These are phyloP conservation scores for Cystobasidium sp. DNA, from an alignment of 1,284 basidiomycete species.

Conservation along the genomic window DNA sequence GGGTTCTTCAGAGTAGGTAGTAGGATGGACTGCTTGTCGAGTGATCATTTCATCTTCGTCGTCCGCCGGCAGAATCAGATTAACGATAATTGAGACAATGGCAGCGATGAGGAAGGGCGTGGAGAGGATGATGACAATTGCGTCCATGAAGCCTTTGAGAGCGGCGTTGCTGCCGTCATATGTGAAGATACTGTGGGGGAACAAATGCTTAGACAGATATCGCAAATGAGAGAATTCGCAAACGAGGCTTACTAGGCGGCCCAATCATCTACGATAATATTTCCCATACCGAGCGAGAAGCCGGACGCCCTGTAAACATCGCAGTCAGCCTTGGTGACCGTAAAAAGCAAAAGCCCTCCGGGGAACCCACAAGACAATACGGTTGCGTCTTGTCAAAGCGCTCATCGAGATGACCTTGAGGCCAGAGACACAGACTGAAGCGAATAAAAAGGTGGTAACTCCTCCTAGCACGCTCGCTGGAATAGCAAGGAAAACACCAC, in stretches of 20 bases:
- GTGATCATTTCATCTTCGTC: constrained; percentile 2
- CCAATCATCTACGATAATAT: constrained; percentile 60
- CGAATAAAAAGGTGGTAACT: constrained; percentile 69
- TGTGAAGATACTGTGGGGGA: constrained; percentile 58
- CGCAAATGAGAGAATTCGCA: neutral
- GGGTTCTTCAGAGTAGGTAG: neutral
- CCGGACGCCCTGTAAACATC: constrained; percentile 57
- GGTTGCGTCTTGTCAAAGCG: constrained; percentile 70
- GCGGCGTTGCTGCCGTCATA: constrained; percentile 63
- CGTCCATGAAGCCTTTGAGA: constrained; percentile 72
- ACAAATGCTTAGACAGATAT: constrained; percentile 57
- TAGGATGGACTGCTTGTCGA: neutral
- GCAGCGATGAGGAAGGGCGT: constrained; percentile 49
- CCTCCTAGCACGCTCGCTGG: constrained; percentile 82
- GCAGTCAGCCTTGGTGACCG: neutral
- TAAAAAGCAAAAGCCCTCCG: constrained; percentile 55
- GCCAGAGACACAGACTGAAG: constrained; percentile 64
- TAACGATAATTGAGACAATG: constrained; percentile 22
- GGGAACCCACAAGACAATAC: constrained; percentile 66
- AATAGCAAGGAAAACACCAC: constrained; percentile 59
- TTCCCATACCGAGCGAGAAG: constrained; percentile 72
- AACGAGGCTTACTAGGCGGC: constrained; percentile 47
- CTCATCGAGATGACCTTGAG: constrained; percentile 71
- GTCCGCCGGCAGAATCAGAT: constrained; percentile 12
- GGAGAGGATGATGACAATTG: constrained; percentile 64